Percentiles rank a stretch among this genome's conserved stretches.
Conservation (phyloP, 176 grass and related monocot genomes). For the Alloteropsis semialata region DNA sequence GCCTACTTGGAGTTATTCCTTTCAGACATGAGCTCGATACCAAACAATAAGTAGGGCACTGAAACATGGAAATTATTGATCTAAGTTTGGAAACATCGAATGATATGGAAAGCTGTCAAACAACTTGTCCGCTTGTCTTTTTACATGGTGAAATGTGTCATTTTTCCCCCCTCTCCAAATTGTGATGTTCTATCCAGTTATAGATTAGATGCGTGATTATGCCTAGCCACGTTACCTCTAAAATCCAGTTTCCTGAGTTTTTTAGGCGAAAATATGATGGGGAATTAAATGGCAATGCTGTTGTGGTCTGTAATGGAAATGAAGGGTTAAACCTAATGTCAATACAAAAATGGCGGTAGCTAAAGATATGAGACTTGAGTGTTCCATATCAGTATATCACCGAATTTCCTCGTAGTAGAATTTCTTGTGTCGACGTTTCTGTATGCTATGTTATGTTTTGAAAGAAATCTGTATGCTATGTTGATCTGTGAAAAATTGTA, state of each 20-base stretch:
- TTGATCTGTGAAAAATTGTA: background rate
- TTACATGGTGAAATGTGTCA: background rate
- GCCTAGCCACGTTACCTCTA: slow-evolving; percentile 22
- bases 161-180: background rate
- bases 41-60: background rate
- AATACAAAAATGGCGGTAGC: too few species aligned
- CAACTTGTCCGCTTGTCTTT: slow-evolving; percentile 17
- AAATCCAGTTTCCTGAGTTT: background rate
- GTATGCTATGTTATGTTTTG: too few species aligned
- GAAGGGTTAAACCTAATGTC: too few species aligned
- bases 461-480: background rate
- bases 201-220: background rate
- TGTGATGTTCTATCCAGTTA: background rate
- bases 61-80: slow-evolving; percentile 18
- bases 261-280: background rate
- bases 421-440: background rate
- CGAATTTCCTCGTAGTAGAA: background rate
- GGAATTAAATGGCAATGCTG: too few species aligned
- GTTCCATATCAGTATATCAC: background rate
- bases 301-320: too few species aligned
- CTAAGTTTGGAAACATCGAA: slow-evolving; percentile 23
- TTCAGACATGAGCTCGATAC: slow-evolving; percentile 1
- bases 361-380: too few species aligned
- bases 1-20: slow-evolving; percentile 15
- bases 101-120: slow-evolving; percentile 23